Percentiles rank a stretch among this genome's conserved stretches.
phyloP scores from a whole-genome alignment of 2,329 filamentous ascomycete genomes.

The Gaeumannomyces tritici region DNA sequence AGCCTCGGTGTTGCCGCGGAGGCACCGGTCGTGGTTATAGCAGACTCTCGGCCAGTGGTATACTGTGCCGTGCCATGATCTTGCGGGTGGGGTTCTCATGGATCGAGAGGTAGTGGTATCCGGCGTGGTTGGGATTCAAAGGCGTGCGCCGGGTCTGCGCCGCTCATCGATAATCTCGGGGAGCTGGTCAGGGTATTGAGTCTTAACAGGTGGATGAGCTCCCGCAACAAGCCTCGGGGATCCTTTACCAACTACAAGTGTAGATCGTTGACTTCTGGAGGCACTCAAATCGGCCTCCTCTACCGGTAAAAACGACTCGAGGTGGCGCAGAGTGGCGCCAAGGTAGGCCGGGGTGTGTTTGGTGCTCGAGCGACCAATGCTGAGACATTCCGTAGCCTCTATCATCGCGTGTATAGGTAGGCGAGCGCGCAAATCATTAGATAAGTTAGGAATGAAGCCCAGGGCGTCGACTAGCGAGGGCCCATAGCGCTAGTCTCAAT shows the following conservation, averaged over 20 bases:
- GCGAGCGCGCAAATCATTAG: neutral
- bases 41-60: neutral
- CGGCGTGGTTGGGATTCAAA: constrained; percentile 1
- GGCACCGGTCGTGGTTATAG: neutral
- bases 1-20: too few species aligned
- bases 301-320: neutral
- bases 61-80: neutral
- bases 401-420: neutral
- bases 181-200: constrained; percentile 2
- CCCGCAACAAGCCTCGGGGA: neutral
- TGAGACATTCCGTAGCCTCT: neutral
- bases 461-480: neutral
- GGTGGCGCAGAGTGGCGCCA: too few species aligned
- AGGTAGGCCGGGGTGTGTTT: too few species aligned
- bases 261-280: neutral
- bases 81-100: neutral
- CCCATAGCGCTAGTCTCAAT: neutral
- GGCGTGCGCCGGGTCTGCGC: neutral
- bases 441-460: neutral
- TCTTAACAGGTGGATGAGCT: constrained; percentile 1
- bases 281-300: neutral
- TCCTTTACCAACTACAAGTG: too few species aligned
- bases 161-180: neutral
- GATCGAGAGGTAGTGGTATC: neutral
- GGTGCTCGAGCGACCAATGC: neutral